These are phyloP conservation scores for Mediolabrus comicus DNA, from an alignment of 108 stramenopile species.

Conservation along the genomic window DNA sequence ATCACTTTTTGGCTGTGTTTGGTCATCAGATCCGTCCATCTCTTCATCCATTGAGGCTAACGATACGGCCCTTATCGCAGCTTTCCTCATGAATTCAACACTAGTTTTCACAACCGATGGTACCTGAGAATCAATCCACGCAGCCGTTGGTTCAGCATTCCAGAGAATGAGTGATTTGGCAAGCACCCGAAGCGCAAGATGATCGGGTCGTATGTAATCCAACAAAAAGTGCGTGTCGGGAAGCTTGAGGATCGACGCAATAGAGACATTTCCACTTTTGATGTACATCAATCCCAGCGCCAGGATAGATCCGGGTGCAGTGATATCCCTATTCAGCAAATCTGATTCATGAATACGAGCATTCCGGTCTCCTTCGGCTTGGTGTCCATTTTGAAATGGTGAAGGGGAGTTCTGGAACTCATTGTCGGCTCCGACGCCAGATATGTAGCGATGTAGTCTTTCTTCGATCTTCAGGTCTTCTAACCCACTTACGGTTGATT, in stretches of 20 bases:
- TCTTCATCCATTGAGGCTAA: slow-evolving; percentile 12
- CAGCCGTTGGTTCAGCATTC: slow-evolving; percentile 80
- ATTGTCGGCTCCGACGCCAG: slow-evolving; percentile 71
- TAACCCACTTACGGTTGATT: slow-evolving; percentile 66
- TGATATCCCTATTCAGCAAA: slow-evolving; percentile 91
- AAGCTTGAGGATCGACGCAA: slow-evolving; percentile 79
- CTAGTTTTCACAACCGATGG: slow-evolving; percentile 67
- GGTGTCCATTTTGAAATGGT: slow-evolving; percentile 1
- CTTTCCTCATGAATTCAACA: slow-evolving; percentile 57
- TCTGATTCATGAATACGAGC: slow-evolving; percentile 87
- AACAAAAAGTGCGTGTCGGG: slow-evolving; percentile 93
- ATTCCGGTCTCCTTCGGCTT: slow-evolving; percentile 66
- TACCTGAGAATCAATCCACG: slow-evolving; percentile 84
- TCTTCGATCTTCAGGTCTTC: slow-evolving; percentile 94
- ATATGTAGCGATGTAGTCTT: slow-evolving; percentile 83
- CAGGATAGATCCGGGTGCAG: slow-evolving; percentile 93
- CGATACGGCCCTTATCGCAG: slow-evolving; percentile 34
- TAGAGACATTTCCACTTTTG: slow-evolving; percentile 69
- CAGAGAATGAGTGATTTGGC: slow-evolving; percentile 92
- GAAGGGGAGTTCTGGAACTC: slow-evolving; percentile 19
- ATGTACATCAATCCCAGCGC: slow-evolving; percentile 93
- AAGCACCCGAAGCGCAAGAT: slow-evolving; percentile 88
- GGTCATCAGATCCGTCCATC: background rate
- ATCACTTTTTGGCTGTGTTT: slow-evolving; percentile 9
- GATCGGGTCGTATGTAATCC: slow-evolving; percentile 92